Evolutionary conservation across 129 eudicot species (phyloP).

Genomic region (Erigeron canadensis): DNA sequence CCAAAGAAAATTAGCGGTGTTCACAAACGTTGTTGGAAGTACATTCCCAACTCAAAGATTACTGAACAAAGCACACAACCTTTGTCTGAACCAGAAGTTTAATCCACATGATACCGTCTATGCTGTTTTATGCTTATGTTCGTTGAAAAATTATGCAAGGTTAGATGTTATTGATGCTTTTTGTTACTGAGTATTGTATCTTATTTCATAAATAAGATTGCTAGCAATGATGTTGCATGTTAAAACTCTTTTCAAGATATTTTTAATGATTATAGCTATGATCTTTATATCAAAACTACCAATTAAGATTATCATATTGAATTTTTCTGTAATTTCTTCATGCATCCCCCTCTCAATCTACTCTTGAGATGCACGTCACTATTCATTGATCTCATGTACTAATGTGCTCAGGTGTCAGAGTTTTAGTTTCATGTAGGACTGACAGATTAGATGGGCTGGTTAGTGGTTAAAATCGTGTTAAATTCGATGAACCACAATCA

Average conservation of each 20-base stretch:
- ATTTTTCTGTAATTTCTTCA: background rate
- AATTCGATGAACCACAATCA: background rate
- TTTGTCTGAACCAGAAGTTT: conserved; percentile 33
- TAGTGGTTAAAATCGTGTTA: background rate
- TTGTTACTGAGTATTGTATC: background rate
- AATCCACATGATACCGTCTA: conserved; percentile 20
- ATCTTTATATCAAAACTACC: conserved; percentile 15
- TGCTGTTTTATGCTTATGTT: conserved; percentile 3
- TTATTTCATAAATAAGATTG: background rate
- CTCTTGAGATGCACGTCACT: background rate
- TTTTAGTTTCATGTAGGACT: background rate
- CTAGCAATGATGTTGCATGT: conserved; percentile 19
- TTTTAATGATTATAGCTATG: conserved; percentile 7
- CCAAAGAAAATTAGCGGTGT: conserved; percentile 95
- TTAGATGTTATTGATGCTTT: conserved; percentile 20
- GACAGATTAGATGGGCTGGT: background rate
- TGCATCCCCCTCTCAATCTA: background rate
- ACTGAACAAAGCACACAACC: conserved; percentile 38
- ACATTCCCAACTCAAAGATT: conserved; percentile 50
- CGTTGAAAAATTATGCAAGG: background rate
- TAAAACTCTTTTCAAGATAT: conserved; percentile 10
- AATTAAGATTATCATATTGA: background rate
- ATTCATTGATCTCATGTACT: background rate
- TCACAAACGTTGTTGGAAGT: conserved; percentile 94
- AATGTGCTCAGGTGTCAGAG: background rate